phyloP scores from a whole-genome alignment of 345 rosid species.

The Toxicodendron radicans region DNA sequence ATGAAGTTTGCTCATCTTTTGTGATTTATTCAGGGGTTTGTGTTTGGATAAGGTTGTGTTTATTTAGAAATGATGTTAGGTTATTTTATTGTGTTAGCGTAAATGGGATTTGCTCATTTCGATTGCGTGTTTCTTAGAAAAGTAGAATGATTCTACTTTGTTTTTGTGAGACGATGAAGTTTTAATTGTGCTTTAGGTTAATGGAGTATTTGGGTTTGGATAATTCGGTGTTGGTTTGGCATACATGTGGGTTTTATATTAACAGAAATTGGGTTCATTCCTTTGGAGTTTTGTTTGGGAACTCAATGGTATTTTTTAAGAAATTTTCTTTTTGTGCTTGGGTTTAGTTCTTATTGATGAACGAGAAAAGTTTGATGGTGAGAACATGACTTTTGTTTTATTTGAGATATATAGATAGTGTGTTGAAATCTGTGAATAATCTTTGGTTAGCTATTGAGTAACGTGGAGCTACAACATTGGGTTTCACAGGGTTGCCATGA shows the following conservation, averaged over 20 bases:
- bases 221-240: background rate
- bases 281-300: no score
- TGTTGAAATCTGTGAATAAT: no score
- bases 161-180: background rate
- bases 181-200: background rate
- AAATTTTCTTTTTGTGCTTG: no score
- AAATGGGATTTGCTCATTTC: background rate
- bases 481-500: background rate
- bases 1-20: background rate
- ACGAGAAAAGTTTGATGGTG: no score
- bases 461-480: background rate
- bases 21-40: background rate
- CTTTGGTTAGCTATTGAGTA: no score
- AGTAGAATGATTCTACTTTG: background rate
- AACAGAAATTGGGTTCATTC: no score
- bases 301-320: no score
- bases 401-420: no score
- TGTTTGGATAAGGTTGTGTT: slow-evolving; percentile 20
- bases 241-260: background rate
- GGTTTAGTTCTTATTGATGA: no score
- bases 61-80: background rate
- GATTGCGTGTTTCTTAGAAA: no score
- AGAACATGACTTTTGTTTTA: no score
- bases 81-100: background rate
- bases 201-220: background rate